A percentile compares a stretch with the other conserved stretches of the same genome.
phyloP scores from a whole-genome alignment of 371 early-diverging fungal genomes.

The Lichtheimia hyalospora region DNA sequence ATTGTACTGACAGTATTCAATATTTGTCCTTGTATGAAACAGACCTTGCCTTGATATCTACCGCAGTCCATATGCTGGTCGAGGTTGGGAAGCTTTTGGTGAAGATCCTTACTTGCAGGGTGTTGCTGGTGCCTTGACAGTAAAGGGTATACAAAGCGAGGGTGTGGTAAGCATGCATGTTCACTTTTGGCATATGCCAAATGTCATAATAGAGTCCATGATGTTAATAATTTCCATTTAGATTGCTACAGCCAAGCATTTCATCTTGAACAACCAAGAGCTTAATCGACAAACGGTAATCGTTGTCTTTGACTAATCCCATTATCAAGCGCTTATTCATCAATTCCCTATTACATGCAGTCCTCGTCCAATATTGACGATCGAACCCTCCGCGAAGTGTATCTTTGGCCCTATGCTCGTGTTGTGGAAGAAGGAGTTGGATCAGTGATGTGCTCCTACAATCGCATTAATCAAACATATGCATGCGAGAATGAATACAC shows the following conservation, averaged over 20 bases:
- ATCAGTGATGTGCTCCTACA: slow-evolving; percentile 55
- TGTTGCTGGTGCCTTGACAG: slow-evolving; percentile 28
- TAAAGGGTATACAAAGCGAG: slow-evolving; percentile 37
- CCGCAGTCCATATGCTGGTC: slow-evolving; percentile 27
- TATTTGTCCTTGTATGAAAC: too few species aligned
- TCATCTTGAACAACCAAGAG: slow-evolving; percentile 55
- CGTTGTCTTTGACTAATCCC: not conserved
- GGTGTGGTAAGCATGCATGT: slow-evolving; percentile 33
- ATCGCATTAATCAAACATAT: slow-evolving; percentile 30
- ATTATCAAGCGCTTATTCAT: not conserved
- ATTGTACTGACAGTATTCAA: too few species aligned
- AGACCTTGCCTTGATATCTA: not conserved
- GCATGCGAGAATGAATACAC: slow-evolving; percentile 41
- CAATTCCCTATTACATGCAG: slow-evolving; percentile 10
- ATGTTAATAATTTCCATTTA: not conserved
- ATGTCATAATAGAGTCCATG: not conserved
- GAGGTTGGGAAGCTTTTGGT: slow-evolving; percentile 62
- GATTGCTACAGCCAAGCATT: slow-evolving; percentile 61
- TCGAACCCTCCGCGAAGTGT: slow-evolving; percentile 54
- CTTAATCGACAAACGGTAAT: slow-evolving; percentile 15
- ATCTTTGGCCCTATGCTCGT: slow-evolving; percentile 49
- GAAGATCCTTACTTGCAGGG: slow-evolving; percentile 64
- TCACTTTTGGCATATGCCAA: not conserved
- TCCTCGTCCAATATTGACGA: slow-evolving; percentile 35
- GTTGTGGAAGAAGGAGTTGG: slow-evolving; percentile 48